phyloP scores from a whole-genome alignment of 345 rosid genomes.

The Hypericum perforatum region DNA sequence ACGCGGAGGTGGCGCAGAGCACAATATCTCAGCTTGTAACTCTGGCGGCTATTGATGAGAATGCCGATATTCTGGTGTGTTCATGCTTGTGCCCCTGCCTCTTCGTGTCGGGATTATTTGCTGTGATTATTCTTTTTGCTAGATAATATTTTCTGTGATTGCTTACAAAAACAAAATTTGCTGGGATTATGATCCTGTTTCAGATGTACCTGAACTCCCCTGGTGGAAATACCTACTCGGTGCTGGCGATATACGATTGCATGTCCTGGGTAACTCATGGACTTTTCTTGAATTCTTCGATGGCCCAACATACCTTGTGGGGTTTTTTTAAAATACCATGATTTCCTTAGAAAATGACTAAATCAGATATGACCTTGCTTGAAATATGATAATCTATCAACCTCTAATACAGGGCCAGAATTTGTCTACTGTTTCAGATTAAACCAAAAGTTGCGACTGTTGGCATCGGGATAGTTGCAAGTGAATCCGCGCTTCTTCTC shows the following conservation, averaged over 20 bases:
- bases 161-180: not conserved
- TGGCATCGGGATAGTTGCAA: slow-evolving; percentile 91
- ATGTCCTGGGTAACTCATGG: slow-evolving; percentile 70
- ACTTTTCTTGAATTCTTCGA: not conserved
- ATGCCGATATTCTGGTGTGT: slow-evolving; percentile 77
- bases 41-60: slow-evolving; percentile 73
- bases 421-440: slow-evolving; percentile 35
- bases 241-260: slow-evolving; percentile 89
- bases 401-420: too few species aligned
- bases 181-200: slow-evolving; percentile 11
- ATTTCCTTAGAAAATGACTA: not conserved
- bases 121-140: not conserved
- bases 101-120: not conserved
- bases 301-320: too few species aligned
- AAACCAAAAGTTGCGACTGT: slow-evolving; percentile 94
- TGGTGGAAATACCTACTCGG: slow-evolving; percentile 85
- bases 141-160: not conserved
- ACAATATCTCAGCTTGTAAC: slow-evolving; percentile 92
- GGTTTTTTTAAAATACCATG: not conserved
- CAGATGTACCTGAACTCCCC: slow-evolving; percentile 89
- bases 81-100: slow-evolving; percentile 4
- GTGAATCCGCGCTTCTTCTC: slow-evolving; percentile 86
- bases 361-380: too few species aligned
- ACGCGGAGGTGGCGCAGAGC: slow-evolving; percentile 78
- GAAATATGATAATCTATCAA: too few species aligned